phyloP scores from a whole-genome alignment of 192 early-diverging fungal species.

The Piromyces finnis region DNA sequence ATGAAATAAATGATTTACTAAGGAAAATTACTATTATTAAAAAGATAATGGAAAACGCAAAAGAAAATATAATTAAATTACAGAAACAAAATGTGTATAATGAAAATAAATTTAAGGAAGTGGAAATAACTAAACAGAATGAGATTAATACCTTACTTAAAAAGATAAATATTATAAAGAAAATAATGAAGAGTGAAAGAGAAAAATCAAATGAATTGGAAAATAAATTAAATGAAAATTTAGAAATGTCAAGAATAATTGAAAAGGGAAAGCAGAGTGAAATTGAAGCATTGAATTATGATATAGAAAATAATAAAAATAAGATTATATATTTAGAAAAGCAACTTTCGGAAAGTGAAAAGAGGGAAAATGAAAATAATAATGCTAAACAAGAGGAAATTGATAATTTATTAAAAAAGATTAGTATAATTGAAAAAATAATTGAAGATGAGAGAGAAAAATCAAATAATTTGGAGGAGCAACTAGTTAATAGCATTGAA shows the following conservation, averaged over 20 bases:
- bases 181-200: not conserved
- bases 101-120: too few relatives aligned
- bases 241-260: not conserved
- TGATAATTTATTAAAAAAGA: not conserved
- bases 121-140: not conserved
- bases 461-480: not conserved
- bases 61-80: too few relatives aligned
- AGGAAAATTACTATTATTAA: too few relatives aligned
- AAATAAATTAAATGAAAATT: not conserved
- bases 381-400: not conserved
- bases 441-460: not conserved
- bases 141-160: not conserved
- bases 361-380: not conserved
- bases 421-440: too few relatives aligned
- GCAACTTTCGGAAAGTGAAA: not conserved
- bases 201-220: not conserved
- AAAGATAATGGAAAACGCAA: not conserved
- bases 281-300: not conserved
- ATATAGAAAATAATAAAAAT: not conserved
- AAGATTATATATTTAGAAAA: not conserved
- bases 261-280: not conserved
- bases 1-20: not conserved
- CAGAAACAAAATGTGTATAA: too few relatives aligned
- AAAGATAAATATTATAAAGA: not conserved
- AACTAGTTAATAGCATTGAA: not conserved